Evolutionary conservation across 1,139 yeast genomes (phyloP).

Genomic region (Kazachstania sp.): DNA sequence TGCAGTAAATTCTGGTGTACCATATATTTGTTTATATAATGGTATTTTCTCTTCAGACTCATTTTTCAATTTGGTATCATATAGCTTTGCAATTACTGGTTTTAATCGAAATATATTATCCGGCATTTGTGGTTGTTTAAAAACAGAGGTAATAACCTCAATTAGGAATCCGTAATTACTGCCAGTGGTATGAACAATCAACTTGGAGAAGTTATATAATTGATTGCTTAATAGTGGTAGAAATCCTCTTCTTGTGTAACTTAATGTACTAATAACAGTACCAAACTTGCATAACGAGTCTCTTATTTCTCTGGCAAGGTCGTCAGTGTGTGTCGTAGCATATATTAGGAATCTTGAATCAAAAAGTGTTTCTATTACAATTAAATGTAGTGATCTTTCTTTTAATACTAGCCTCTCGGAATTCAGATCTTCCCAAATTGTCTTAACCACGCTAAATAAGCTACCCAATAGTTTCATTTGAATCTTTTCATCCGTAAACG

Average conservation of each 20-base stretch:
- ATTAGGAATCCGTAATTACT: conserved; percentile 40
- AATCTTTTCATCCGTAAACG: background rate
- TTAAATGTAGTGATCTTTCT: conserved; percentile 55
- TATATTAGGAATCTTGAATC: conserved; percentile 30
- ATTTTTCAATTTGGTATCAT: conserved; percentile 33
- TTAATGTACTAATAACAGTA: conserved; percentile 8
- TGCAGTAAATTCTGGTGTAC: conserved; percentile 50
- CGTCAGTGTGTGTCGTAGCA: conserved; percentile 20
- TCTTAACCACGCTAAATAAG: conserved; percentile 33
- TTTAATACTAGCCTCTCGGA: conserved; percentile 55
- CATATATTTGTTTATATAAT: conserved; percentile 45
- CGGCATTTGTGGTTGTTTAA: conserved; percentile 46
- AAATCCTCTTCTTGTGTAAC: conserved; percentile 61
- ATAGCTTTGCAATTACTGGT: conserved; percentile 43
- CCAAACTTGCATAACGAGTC: conserved; percentile 2
- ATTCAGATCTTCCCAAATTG: conserved; percentile 53
- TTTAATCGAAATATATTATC: conserved; percentile 56
- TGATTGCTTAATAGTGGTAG: conserved; percentile 49
- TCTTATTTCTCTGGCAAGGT: background rate
- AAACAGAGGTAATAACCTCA: conserved; percentile 40
- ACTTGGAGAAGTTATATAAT: conserved; percentile 19
- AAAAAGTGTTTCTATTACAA: conserved; percentile 43
- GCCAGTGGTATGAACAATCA: conserved; percentile 26
- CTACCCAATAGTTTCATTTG: background rate
- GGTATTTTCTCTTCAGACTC: conserved; percentile 12